Conservation (phyloP, 176 grass and related monocot species). For the Musa itinerans region DNA sequence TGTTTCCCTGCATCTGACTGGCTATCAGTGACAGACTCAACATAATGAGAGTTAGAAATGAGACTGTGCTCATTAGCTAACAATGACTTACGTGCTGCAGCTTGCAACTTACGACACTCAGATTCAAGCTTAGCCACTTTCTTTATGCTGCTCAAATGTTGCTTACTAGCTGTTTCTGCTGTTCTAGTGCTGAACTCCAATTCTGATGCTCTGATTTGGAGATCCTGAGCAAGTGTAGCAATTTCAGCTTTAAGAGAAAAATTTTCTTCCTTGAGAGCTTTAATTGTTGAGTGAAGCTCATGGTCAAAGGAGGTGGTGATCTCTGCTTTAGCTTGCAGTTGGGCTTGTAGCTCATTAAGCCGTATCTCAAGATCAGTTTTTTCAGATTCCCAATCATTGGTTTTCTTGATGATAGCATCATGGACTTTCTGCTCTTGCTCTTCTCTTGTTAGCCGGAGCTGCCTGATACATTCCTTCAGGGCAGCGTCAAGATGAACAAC, state of each 20-base stretch:
- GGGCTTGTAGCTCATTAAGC: constrained; percentile 51
- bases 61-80: constrained; percentile 16
- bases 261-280: constrained; percentile 61
- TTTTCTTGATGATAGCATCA: constrained; percentile 39
- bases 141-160: constrained; percentile 72
- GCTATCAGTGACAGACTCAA: constrained; percentile 75
- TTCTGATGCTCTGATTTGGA: constrained; percentile 49
- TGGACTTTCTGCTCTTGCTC: constrained; percentile 57
- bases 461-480: constrained; percentile 85
- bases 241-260: constrained; percentile 46
- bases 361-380: constrained; percentile 55
- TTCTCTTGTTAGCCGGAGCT: constrained; percentile 56
- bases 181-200: constrained; percentile 68
- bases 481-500: constrained; percentile 59
- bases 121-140: constrained; percentile 61
- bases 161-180: constrained; percentile 80
- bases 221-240: constrained; percentile 14
- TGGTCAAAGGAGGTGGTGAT: constrained; percentile 19
- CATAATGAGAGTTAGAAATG: constrained; percentile 15
- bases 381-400: constrained; percentile 49
- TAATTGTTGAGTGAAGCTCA: constrained; percentile 33
- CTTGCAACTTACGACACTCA: constrained; percentile 59
- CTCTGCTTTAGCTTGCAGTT: constrained; percentile 64
- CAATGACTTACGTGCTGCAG: constrained; percentile 14
- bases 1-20: constrained; percentile 44